Base-by-base conservation (phyloP, 2,329 filamentous ascomycete genomes). In the Chaetomium globosum region DNA sequence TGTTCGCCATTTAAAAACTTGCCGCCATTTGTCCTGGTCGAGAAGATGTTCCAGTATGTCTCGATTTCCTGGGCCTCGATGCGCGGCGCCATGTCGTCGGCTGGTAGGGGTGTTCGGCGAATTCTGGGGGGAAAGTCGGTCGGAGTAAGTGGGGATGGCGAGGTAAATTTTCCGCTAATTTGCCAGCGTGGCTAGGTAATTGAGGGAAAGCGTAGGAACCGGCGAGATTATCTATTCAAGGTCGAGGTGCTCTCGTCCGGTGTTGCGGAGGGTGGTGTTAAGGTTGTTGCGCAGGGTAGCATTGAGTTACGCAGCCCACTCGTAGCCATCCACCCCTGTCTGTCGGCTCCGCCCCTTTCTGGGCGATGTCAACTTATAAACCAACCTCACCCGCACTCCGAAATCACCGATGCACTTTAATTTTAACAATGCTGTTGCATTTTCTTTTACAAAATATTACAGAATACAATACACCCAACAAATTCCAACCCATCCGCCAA, bases 31-130 rank as follows among this genome's bases (percentile, higher is more conserved):
- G 85, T 87, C 68, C 85, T 78, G 39, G 83, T 79, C 61, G 83
- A 78, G 75, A 87, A 87, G 76, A 87, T 87, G 75, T 87, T 87
- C 85, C 85, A 87, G 76, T 87, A 87, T 59, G 85, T 87, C 72
- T 87, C 85, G 71, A 87, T 85, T 76, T 87, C 85, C 73, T 83
- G 80, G 62, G 84, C 77, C 75, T 87, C 85, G 75, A 87, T 87
- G 75, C 84, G 85, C 71, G 85, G 80, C 83, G 68, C 69, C 70
- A 71, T 71, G 62, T 16, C 43, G 65, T 52, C 52, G 59, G 46
- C 10, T 6, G 1, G 54, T 43, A 13, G 23, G 28, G 33, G 19
- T 26, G n/a, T 49, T 46, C 36, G 48, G 13, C 12, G 28, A 9
- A 33, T 10, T 31, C n/a, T 12, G 13, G n/a, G 53, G 36, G 33